Evolutionary conservation across 495 filamentous ascomycete genomes (phyloP).

Genomic region (Penicillium odoratum): DNA sequence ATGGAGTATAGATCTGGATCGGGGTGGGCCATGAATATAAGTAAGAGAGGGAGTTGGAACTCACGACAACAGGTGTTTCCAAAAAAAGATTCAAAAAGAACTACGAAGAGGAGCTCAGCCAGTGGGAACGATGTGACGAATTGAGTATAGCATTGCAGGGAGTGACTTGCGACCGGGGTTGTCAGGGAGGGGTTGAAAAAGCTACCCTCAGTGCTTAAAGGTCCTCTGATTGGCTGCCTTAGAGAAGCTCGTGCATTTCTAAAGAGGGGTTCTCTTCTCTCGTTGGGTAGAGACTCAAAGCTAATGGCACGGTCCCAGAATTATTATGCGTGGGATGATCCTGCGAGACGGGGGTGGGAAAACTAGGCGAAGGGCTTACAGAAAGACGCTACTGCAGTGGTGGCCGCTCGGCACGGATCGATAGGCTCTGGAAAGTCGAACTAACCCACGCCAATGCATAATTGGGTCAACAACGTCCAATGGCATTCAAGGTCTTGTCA

Average conservation of each 20-base stretch:
- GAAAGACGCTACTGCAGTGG: conserved; percentile 7
- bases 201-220: background rate
- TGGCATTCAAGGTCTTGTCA: conserved; percentile 1
- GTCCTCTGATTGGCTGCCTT: background rate
- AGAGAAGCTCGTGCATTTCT: background rate
- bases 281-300: background rate
- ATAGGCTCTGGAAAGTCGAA: background rate
- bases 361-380: background rate
- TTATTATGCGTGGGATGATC: background rate
- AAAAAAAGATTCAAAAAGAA: conserved; percentile 12
- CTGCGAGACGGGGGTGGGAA: background rate
- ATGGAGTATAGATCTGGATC: background rate
- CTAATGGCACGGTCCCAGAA: background rate
- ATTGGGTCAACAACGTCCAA: conserved; percentile 1
- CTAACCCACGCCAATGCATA: background rate
- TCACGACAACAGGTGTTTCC: background rate
- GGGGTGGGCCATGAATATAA: background rate
- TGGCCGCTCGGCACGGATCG: background rate
- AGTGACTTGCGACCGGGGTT: conserved; percentile 6
- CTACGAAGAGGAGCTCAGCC: background rate
- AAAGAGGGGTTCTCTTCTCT: background rate
- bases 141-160: conserved; percentile 9
- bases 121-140: conserved; percentile 9
- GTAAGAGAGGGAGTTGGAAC: background rate
- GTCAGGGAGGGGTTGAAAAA: background rate